Base-by-base conservation (phyloP, 257 asterid species). In the Gentiana straminea region DNA sequence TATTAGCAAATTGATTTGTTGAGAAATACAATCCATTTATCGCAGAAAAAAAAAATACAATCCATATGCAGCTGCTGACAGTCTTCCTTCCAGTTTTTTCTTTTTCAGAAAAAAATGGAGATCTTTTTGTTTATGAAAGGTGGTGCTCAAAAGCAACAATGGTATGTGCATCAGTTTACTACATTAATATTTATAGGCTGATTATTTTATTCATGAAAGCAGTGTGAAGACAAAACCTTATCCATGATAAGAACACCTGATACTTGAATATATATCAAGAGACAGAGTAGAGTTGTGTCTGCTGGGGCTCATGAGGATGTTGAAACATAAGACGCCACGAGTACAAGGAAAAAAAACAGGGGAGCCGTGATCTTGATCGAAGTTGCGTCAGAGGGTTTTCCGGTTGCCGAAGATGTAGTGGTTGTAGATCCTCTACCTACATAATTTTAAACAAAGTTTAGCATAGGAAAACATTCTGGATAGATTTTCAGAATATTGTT, bases 281-380 rank as follows among this genome's bases (percentile, higher is more conserved):
- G 9, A 41, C 46, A 4, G 34, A 54, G 24, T 24, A 24, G 45
- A 65, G 24, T 8, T 47, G 57, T 12, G 39, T 24, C 13, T 1
- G 5, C 58, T 60, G 62, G 61, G 62, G 48, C 56, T 55, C 49
- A 3, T 47, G 37, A 36, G 59, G 61, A 46, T 5, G 54, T 60
- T 38, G 71, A 70, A 58, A 62, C 69, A 52, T 58, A 71, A 32
- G 75, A 65, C 59, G 75, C 69, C 34, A 74, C 59, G 24, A 68
- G 62, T 54, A 74, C 54, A 50, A 77, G 62, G 70, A 59, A 67
- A 66, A 77, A 61, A 48, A 73, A 15, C 15, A 77, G 58, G 47
- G 83, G 77, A n/a, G 69, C 65, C 15, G 75, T 69, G 58, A 65
- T 8, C 44, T 73, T 73, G 54, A 46, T 52, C 5, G 83, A 70